Conservation (phyloP, 176 grass and related monocot species). For the Typha latifolia region DNA sequence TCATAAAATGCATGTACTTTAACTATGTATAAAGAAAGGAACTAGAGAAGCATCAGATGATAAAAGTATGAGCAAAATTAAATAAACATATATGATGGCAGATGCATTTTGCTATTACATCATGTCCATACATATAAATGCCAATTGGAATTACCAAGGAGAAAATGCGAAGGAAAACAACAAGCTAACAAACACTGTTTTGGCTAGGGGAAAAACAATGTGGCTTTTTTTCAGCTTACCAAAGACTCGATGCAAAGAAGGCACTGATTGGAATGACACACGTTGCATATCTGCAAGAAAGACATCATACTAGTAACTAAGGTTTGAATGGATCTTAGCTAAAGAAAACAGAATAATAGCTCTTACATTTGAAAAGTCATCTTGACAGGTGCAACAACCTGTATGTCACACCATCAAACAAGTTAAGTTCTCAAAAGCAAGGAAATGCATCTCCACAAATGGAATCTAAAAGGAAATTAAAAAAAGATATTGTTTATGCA, state of each 20-base stretch:
- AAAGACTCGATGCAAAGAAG: slow-evolving; percentile 96
- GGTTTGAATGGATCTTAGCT: slow-evolving; percentile 4
- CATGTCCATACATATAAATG: no score
- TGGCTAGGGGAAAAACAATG: background rate
- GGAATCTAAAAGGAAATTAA: no score
- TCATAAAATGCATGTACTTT: background rate
- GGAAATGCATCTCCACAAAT: no score
- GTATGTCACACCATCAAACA: slow-evolving; percentile 22
- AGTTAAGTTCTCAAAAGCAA: no score
- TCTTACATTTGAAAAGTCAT: slow-evolving; percentile 99
- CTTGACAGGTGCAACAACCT: slow-evolving; percentile 98
- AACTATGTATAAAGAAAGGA: background rate
- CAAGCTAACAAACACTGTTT: background rate
- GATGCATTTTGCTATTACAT: background rate
- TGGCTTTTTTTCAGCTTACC: slow-evolving; percentile 39
- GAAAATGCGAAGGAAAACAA: no score
- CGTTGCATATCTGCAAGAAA: slow-evolving; percentile 78
- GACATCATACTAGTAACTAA: slow-evolving; percentile 16
- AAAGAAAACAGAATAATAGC: slow-evolving; percentile 15
- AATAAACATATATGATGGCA: background rate
- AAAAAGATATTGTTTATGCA: no score
- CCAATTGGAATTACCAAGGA: no score
- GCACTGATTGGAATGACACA: slow-evolving; percentile 99
- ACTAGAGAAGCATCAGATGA: background rate
- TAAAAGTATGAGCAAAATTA: background rate